A percentile compares a stretch with the other conserved stretches of the same genome.
These are phyloP conservation scores for Tulasnella sp. DNA, from an alignment of 768 basidiomycete genomes.

Conservation along the genomic window DNA sequence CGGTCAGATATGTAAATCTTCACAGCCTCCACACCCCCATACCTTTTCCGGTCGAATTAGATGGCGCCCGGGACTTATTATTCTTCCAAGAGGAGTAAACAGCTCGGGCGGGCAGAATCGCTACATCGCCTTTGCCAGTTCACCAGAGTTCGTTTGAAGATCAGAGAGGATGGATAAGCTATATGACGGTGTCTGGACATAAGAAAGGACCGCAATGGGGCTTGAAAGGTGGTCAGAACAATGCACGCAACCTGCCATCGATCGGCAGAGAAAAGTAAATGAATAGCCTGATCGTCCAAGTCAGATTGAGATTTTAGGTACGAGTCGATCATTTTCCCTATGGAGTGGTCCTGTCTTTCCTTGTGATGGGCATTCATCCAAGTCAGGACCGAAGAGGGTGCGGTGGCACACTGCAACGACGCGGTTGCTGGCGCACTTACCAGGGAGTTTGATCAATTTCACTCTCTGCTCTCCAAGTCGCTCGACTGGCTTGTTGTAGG, in stretches of 20 bases:
- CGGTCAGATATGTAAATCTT: not conserved
- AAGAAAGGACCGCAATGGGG: too few relatives aligned
- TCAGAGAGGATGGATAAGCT: too few relatives aligned
- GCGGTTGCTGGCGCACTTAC: too few relatives aligned
- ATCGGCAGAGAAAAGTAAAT: slow-evolving; percentile 93
- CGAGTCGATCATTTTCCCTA: slow-evolving; percentile 87
- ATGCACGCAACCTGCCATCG: slow-evolving; percentile 97
- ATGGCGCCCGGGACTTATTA: not conserved
- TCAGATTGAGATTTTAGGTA: slow-evolving; percentile 81
- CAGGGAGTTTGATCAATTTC: too few relatives aligned
- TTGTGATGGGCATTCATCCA: too few relatives aligned
- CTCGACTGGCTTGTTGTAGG: too few relatives aligned
- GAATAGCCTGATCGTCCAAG: slow-evolving; percentile 84
- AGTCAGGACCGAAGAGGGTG: too few relatives aligned
- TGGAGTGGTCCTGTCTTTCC: slow-evolving; percentile 81
- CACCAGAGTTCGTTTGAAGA: not conserved
- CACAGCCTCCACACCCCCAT: not conserved
- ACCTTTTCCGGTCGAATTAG: not conserved
- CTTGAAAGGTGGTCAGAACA: too few relatives aligned
- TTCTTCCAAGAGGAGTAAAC: not conserved
- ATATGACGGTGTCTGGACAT: too few relatives aligned
- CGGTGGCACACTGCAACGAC: too few relatives aligned
- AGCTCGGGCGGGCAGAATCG: not conserved
- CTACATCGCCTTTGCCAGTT: not conserved
- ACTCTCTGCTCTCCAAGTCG: too few relatives aligned